Evolutionary conservation across 257 asterid species (phyloP).

Genomic region (Thymus mandschuricus): DNA sequence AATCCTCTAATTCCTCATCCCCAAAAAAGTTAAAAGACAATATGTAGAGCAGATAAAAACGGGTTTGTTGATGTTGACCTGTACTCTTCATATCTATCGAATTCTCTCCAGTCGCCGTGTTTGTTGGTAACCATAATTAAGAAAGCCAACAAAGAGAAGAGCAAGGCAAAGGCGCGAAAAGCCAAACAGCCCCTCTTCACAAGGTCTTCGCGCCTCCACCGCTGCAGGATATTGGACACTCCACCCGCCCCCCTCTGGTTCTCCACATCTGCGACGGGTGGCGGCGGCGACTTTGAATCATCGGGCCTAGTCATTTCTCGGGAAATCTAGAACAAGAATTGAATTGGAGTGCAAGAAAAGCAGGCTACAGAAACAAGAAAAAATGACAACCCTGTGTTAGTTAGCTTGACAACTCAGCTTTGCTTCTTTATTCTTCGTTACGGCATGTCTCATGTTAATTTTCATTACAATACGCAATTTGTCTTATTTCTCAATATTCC

Average conservation of each 20-base stretch:
- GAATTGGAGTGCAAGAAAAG: constrained; percentile 12
- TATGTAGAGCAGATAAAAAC: not conserved
- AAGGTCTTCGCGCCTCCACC: constrained; percentile 67
- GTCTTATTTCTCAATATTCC: not conserved
- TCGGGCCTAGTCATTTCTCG: constrained; percentile 31
- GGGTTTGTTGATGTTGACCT: constrained; percentile 33
- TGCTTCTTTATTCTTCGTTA: constrained; percentile 1
- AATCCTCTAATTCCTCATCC: not conserved
- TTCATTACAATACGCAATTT: not conserved
- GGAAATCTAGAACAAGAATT: constrained; percentile 2
- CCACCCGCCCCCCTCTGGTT: constrained; percentile 40
- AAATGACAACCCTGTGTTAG: not conserved
- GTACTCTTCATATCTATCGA: constrained; percentile 71
- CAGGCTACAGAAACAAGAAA: constrained; percentile 4
- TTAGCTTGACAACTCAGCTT: constrained; percentile 26
- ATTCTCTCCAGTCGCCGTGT: constrained; percentile 74
- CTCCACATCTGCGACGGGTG: constrained; percentile 41
- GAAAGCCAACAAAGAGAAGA: constrained; percentile 76
- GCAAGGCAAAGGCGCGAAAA: constrained; percentile 45
- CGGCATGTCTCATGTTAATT: not conserved
- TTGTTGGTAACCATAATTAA: constrained; percentile 65
- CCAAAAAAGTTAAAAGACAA: no score
- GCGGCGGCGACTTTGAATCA: constrained; percentile 28
- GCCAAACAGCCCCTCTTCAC: constrained; percentile 48
- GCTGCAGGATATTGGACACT: constrained; percentile 26